Evolutionary conservation across 2,329 filamentous ascomycete genomes (phyloP), one percentile per base, ranked within the genome.

Genomic region (Calonectria pteridis): DNA sequence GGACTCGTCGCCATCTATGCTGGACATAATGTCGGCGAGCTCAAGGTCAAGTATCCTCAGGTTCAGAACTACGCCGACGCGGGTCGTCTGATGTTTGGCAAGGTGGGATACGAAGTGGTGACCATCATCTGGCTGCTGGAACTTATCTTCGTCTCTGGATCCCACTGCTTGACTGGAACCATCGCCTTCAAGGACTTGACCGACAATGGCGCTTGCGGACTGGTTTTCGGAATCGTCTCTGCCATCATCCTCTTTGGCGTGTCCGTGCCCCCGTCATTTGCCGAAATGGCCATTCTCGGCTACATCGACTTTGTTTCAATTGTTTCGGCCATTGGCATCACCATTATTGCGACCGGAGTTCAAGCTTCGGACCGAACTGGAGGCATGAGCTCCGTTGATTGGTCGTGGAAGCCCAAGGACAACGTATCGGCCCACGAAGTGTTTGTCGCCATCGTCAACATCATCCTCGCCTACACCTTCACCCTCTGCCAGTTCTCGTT

Each of bases 401-500:
- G 71, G 71, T 73, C 71, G 5, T 68, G 50, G 51, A 66, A 64
- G 59, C 66, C 71, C 20, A 64, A 58, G 59, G 71, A 73, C 26
- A 53, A 35, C 46, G 71, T 73, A 7, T 69, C 71, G 2, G 71
- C 66, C 23, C 71, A 73, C 71, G 66, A 73, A 53, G 51, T 73
- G 31, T 73, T 73, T 43, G 71, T 73, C 10, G 71, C 71, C n/a
- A 43, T 73, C 13, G 71, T 73, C 18, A 73, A 73, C 55, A 73
- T 73, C 33, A 73, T 73, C 50, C 66, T 73, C 35, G 71, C 71
- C 33, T 73, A 73, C 53, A 73, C 71, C n/a, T 73, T 73, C 33
- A 73, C 71, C 4, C 50, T 73, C 13, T 73, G 71, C 59, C 71
- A 73, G 16, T 73, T 73, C 51, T 73, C 71, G 6, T 73, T 73